Evolutionary conservation across 768 basidiomycete species (phyloP), one percentile per base, ranked within the genome.

Genomic region (Holtermannia corniformis): DNA sequence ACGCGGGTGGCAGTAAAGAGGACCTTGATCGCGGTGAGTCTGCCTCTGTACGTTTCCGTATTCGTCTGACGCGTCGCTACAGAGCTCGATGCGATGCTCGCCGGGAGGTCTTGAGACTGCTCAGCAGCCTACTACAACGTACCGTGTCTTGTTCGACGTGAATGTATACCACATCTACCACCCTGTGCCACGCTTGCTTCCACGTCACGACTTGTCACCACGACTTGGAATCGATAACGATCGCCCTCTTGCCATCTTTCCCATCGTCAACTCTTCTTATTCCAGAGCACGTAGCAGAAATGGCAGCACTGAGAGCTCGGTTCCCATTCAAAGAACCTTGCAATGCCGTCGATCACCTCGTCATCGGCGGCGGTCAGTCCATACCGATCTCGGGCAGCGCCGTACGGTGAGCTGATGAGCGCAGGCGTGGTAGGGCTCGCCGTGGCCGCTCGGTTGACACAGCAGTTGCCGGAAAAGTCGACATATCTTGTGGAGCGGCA

Each of bases 321-420:
- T 65, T 63, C 26, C 61, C 63, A 4, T 63, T 47, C 54, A 55
- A 54, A 80, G 70, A 73, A 14, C 87, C 91, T 3, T 83, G 87
- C 58, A 77, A 75, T 27, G 76, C 75, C 1, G 82, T 92, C 25
- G 93, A 97, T 67, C 83, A 86, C 69, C 75, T 95, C 21, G 79
- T 97, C 14, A 77, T 97, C 21, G 93, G 93, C 11, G 93, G 84
- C 75, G 93, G 90, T 81, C n/a, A n/a, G n/a, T n/a, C n/a, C n/a
- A 58, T 58, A 71, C 37, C 20, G 43, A 24, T 41, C 28, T 21
- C 37, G 13, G 13, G 40, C 28, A 37, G 19, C 16, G 11, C 21
- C 20, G 42, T 40, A 13, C 16, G 21, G 21, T 43, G 11, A 4
- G 42, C 19, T 27, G 25, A 19, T 19, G 26, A 10, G 27, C n/a